Evolutionary conservation across 2,329 filamentous ascomycete species (phyloP), one percentile per base, ranked within the genome.

Genomic region (Alternaria rosae): DNA sequence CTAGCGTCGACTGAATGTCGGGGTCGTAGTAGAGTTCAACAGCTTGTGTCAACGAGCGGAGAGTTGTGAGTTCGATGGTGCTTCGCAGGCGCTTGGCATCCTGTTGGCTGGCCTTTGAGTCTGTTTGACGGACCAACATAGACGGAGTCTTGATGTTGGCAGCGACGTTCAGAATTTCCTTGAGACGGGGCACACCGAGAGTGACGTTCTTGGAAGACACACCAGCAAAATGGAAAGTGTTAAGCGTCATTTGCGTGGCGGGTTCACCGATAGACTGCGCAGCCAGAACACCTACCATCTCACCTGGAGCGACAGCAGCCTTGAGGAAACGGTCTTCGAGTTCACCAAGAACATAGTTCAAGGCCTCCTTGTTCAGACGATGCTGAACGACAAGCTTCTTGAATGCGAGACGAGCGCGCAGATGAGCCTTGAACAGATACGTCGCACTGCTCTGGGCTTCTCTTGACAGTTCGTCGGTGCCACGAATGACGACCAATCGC

Each of bases 181-280:
- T 99, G 52, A 99, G 88, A 89, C 95, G 94, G 44, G 95, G 95
- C 44, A 99, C 95, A 93, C 95, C 95, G 51, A 99, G 90, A 0
- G 95, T 99, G 57, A 99, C 94, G 86, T 99, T 99, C 90, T 99
- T 99, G 23, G 94, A 97, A 38, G 96, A 97, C 64, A 99, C 93
- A 97, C 95, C 95, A 80, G 95, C 94, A 80, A 99, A 99, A 86
- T 99, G 95, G 91, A 99, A 99, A 23, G 95, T 99, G 84, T 99
- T 99, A 64, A 99, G 84, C 1, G 95, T 99, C 95, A 99, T 99
- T 85, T 99, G 95, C 1, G 95, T 99, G 21, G 95, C 96, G 42
- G 95, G 95, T 81, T 99, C 95, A 83, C 95, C 95, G 78, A 99
- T 99, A 30, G 95, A 99, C 82, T 99, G 95, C 7, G 96, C 95